These are phyloP conservation scores for Trichosporon sp. DNA, from an alignment of 1,284 basidiomycete genomes.

Conservation along the genomic window DNA sequence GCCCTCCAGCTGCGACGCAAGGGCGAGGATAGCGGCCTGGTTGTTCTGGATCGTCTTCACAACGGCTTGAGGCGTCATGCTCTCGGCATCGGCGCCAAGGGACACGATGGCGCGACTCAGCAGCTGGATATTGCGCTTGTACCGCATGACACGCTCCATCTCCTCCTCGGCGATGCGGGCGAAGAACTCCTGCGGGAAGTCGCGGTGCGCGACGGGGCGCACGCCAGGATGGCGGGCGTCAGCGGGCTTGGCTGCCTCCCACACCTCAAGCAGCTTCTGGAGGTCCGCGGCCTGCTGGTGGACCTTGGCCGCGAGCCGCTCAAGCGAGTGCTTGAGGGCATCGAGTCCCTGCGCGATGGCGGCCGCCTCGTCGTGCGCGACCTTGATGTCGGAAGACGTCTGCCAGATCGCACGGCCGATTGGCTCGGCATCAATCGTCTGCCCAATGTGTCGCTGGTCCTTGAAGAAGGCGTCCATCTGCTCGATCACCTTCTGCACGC, in stretches of 20 bases:
- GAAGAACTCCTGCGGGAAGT: constrained; percentile 44
- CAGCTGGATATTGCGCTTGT: constrained; percentile 36
- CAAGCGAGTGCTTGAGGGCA: constrained; percentile 25
- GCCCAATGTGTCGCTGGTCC: constrained; percentile 31
- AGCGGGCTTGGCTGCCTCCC: constrained; percentile 34
- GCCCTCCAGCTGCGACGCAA: constrained; percentile 38
- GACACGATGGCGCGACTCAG: constrained; percentile 33
- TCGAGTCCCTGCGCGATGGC: constrained; percentile 33
- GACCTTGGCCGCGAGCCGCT: constrained; percentile 28
- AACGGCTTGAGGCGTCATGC: constrained; percentile 38
- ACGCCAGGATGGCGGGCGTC: constrained; percentile 33
- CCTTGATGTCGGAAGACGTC: constrained; percentile 35
- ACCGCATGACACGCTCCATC: constrained; percentile 35
- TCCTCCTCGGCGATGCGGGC: constrained; percentile 25
- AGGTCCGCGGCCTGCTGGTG: constrained; percentile 33
- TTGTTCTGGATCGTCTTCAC: constrained; percentile 44
- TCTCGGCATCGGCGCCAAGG: constrained; percentile 27
- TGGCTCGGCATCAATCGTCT: constrained; percentile 27
- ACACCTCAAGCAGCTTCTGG: constrained; percentile 36
- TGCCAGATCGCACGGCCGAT: constrained; percentile 41
- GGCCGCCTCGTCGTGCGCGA: constrained; percentile 33
- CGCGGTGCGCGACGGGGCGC: constrained; percentile 33
- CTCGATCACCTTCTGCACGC: constrained; percentile 36
- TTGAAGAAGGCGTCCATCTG: constrained; percentile 37
- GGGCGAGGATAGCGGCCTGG: constrained; percentile 34